Base-by-base conservation (phyloP, 441 rosid species). In the Aquilaria agallochum region DNA sequence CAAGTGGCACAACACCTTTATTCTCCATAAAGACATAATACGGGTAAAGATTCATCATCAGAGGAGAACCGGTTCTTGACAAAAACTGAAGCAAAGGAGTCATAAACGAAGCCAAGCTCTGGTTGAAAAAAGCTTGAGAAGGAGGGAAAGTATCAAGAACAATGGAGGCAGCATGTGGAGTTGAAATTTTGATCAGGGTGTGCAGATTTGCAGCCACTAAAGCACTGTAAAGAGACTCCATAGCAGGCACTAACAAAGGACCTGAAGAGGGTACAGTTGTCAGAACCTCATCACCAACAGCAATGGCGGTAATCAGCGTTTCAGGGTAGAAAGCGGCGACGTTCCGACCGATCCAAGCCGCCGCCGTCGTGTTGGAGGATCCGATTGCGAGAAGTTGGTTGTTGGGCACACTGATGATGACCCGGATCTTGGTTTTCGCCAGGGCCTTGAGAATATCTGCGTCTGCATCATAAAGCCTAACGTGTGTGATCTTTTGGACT, bases 21-120 rank as follows among this genome's bases (percentile, higher is more conserved):
- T 89, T 89, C 77, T 95, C 81, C 98, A 95, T 92, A 60, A 88
- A 95, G 32, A 89, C 97, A 49, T 92, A 95, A 78, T 95, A 92
- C 45, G 99, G 98, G 66, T 95, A 95, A 50, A 92, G 78, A 75
- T 95, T 95, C 96, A 95, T 85, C 99, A 95, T 95, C 76, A 92
- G 63, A 3, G 97, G 96, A 5, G 99, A 85, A n/a, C 78, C 85
- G 2, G 96, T 88, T 74, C 70, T 80, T 0, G 96, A 89, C 74
- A 92, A 75, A 76, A 95, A 92, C 65, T 77, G 83, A 65, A 92
- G 91, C 79, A 95, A 55, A 8, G 98, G 93, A 40, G 76, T 70
- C 78, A 92, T 83, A 40, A 92, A 72, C 4, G 91, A 78, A 47
- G 63, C 79, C 89, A 81, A 83, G 64, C 95, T 84, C 82, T 89